Evolutionary conservation across 1,284 basidiomycete species (phyloP).

Genomic region (Trametes sp.): DNA sequence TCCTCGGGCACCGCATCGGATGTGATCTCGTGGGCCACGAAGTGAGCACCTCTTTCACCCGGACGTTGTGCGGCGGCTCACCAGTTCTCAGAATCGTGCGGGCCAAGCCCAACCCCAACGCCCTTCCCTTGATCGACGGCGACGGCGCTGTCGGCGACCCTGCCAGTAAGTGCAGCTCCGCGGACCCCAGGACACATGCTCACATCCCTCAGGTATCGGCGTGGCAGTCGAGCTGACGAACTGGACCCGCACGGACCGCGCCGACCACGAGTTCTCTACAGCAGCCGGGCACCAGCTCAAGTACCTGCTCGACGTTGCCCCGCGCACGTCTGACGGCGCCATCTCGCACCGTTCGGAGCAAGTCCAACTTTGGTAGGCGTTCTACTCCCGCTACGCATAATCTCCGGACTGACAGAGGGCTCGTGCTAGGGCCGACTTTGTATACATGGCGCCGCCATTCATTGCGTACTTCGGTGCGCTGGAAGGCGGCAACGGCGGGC

Average conservation of each 20-base stretch:
- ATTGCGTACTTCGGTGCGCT: slow-evolving; percentile 76
- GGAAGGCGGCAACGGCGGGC: slow-evolving; percentile 47
- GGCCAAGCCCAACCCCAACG: slow-evolving; percentile 41
- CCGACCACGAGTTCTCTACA: slow-evolving; percentile 51
- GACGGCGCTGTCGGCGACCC: slow-evolving; percentile 75
- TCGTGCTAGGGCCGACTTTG: slow-evolving; percentile 59
- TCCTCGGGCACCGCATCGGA: slow-evolving; percentile 46
- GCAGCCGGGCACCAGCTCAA: slow-evolving; percentile 64
- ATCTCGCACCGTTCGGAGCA: slow-evolving; percentile 68
- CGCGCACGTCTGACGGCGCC: slow-evolving; percentile 63
- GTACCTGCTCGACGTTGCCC: slow-evolving; percentile 66
- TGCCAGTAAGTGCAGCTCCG: slow-evolving; percentile 52
- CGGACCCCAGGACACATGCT: not conserved
- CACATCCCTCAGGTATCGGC: slow-evolving; percentile 54
- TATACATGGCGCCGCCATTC: slow-evolving; percentile 83
- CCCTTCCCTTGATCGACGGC: slow-evolving; percentile 48
- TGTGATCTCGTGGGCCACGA: slow-evolving; percentile 49
- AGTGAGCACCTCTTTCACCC: slow-evolving; percentile 38
- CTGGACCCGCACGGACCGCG: slow-evolving; percentile 51
- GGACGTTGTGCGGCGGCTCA: not conserved
- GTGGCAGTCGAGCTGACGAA: slow-evolving; percentile 68
- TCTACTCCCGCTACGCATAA: not conserved
- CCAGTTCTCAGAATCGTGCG: slow-evolving; percentile 44
- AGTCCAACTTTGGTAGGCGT: slow-evolving; percentile 59
- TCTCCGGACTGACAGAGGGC: not conserved